Evolutionary conservation across 495 filamentous ascomycete species (phyloP), one percentile per base, ranked within the genome.

Genomic region (Thozetella sp.): DNA sequence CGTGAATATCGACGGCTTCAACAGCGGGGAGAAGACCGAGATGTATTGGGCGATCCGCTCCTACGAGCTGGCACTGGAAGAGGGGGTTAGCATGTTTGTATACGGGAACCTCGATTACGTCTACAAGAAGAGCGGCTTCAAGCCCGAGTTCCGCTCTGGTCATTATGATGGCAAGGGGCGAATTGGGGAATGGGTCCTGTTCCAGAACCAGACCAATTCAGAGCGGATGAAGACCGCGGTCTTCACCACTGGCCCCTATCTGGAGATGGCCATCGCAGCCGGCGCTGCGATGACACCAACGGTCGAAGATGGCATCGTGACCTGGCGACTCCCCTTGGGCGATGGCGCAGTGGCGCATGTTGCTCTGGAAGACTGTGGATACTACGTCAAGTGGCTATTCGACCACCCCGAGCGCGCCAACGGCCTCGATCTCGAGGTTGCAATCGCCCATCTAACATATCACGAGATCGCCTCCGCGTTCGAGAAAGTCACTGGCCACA

Each of bases 91-190:
- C 64, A 76, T 81, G 64, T 87, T 79, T 67, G 68, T 87, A 1
- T 83, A 77, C 53, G 80, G 77, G 0, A 79, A 75, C 55, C 65
- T 83, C 6, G 80, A 84, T 43, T 84, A 76, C 51, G 64, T 56
- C 0, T 72, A 71, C 54, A 80, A 82, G 68, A 75, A 78, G 60
- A 63, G 71, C 51, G 77, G 75, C 1, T 83, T 74, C 56, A 63
- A 80, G 26, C 68, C 76, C 9, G 67, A 76, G 56, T 82, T 76
- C 58, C 73, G 79, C 13, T 61, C 12, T 2, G 83, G 82, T 0
- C 83, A 86, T 70, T 79, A 80, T 55, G 82, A 86, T 63, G 83
- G 73, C 1, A 86, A 87, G 65, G 82, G 81, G 0, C 73, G 80
- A n/a, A 68, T 86, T 17, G 72, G 62, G 17, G 78, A 85, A 26